These are phyloP conservation scores for Phialophora expanda DNA, from an alignment of 2,329 filamentous ascomycete genomes.

Conservation along the genomic window DNA sequence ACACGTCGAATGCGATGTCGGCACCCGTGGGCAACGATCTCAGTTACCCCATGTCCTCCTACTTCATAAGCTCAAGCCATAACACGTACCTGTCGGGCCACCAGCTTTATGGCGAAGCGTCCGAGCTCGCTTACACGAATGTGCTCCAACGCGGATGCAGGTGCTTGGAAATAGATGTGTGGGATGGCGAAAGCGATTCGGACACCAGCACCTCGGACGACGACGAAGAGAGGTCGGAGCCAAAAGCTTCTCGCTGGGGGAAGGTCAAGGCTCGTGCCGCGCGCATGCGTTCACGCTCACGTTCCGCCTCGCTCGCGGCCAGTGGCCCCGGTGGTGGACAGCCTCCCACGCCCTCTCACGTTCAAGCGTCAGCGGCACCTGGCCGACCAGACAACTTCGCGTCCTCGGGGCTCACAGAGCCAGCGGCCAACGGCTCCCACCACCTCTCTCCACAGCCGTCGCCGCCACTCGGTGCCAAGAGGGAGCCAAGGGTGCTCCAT, in stretches of 20 bases:
- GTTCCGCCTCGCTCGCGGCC: slow-evolving; percentile 24
- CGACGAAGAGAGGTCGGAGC: slow-evolving; percentile 31
- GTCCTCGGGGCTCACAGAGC: slow-evolving; percentile 6
- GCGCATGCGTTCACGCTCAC: slow-evolving; percentile 34
- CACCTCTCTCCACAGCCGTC: slow-evolving; percentile 29
- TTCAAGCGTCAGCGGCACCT: neutral
- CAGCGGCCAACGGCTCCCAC: slow-evolving; percentile 13
- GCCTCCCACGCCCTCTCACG: neutral
- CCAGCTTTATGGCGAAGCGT: slow-evolving; percentile 78
- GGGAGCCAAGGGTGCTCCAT: slow-evolving; percentile 81
- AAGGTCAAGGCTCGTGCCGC: slow-evolving; percentile 36
- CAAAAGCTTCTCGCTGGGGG: slow-evolving; percentile 34
- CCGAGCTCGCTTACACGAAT: slow-evolving; percentile 76
- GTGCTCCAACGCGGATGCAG: slow-evolving; percentile 78
- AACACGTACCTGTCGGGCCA: slow-evolving; percentile 92
- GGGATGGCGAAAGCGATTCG: slow-evolving; percentile 69
- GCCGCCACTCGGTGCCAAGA: slow-evolving; percentile 42
- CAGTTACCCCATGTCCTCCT: slow-evolving; percentile 76
- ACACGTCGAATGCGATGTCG: slow-evolving; percentile 50
- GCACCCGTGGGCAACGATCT: slow-evolving; percentile 63
- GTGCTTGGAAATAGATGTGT: slow-evolving; percentile 94
- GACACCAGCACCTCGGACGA: slow-evolving; percentile 41
- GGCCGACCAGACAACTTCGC: neutral
- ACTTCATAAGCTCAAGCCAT: slow-evolving; percentile 93
- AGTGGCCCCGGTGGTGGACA: neutral